Evolutionary conservation across 228 moss, liverwort and hornwort species (phyloP), one percentile per base, ranked within the genome.

Genomic region (Sphagnum magellanicum): DNA sequence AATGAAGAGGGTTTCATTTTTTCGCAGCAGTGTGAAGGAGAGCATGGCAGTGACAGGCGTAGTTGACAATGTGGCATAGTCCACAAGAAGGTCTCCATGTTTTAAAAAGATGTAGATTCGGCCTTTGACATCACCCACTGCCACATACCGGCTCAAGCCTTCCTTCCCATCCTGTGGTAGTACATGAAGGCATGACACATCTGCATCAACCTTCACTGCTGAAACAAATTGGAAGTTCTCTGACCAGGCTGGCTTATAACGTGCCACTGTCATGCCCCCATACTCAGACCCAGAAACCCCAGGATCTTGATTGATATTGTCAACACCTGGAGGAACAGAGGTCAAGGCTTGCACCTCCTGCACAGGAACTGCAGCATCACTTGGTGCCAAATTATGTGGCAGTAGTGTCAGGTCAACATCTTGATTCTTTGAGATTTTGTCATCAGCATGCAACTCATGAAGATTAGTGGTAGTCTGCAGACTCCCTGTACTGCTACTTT

Each of bases 211-310:
- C 77, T 96, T 96, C 60, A 96, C 91, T 48, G 96, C 96, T 9
- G 93, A 93, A 53, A 93, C 74, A 71, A 96, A 91, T 67, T 92
- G 91, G 80, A 96, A 93, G 71, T 93, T 84, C 67, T 93, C 96
- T 61, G 88, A 70, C 96, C 96, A 96, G 5, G 96, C 91, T 63
- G 96, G 93, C 77, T 81, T 92, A 14, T 96, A 96, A 8, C 93
- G 84, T 10, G 89, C 93, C 60, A 96, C 76, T 50, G 88, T 88
- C 80, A 91, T 86, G 16, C 86, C 83, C 15, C 83, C 74, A 66
- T 70, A 70, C 16, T 70, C 77, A 65, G 53, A 76, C 58, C 6
- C 75, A 50, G 53, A n/a, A 47, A 49, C 64, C 16, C 63, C 15
- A 77, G 77, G 75, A 49, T 70, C 13, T 13, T 70, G 70, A 64